Conservation (phyloP, 805 yeast genomes). For the Tetrapisispora fleetii region DNA sequence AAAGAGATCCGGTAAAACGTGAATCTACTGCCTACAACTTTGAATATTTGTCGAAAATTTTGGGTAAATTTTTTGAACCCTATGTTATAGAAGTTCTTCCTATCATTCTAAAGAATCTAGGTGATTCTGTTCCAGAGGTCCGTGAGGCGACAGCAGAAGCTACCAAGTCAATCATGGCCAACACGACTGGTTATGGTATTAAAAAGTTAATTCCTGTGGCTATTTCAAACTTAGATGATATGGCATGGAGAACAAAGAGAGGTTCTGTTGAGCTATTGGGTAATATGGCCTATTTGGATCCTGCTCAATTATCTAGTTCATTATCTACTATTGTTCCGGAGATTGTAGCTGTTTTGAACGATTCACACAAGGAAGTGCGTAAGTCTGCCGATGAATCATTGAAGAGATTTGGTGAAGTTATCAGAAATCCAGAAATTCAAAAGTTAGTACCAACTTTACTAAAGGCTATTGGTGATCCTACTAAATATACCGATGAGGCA, state of each 20-base stretch:
- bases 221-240: slow-evolving; percentile 71
- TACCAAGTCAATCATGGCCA: slow-evolving; percentile 78
- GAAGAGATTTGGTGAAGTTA: slow-evolving; percentile 91
- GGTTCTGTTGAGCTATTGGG: slow-evolving; percentile 95
- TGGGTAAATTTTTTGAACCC: slow-evolving; percentile 83
- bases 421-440: slow-evolving; percentile 94
- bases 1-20: slow-evolving; percentile 59
- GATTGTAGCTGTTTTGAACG: slow-evolving; percentile 88
- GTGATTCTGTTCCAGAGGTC: slow-evolving; percentile 78
- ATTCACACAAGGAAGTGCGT: slow-evolving; percentile 93
- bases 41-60: slow-evolving; percentile 68
- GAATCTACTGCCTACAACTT: slow-evolving; percentile 85
- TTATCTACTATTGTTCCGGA: slow-evolving; percentile 89
- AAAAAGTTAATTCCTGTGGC: slow-evolving; percentile 87
- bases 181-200: slow-evolving; percentile 87
- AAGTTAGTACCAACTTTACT: slow-evolving; percentile 77
- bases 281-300: slow-evolving; percentile 95
- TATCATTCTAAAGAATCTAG: slow-evolving; percentile 65
- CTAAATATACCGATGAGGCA: slow-evolving; percentile 79
- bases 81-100: slow-evolving; percentile 86
- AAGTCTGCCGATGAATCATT: slow-evolving; percentile 87
- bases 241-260: slow-evolving; percentile 92
- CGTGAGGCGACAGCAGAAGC: slow-evolving; percentile 84
- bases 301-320: slow-evolving; percentile 83
- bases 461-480: slow-evolving; percentile 93